Evolutionary conservation across 495 filamentous ascomycete genomes (phyloP).

Genomic region (Acidomyces sp.): DNA sequence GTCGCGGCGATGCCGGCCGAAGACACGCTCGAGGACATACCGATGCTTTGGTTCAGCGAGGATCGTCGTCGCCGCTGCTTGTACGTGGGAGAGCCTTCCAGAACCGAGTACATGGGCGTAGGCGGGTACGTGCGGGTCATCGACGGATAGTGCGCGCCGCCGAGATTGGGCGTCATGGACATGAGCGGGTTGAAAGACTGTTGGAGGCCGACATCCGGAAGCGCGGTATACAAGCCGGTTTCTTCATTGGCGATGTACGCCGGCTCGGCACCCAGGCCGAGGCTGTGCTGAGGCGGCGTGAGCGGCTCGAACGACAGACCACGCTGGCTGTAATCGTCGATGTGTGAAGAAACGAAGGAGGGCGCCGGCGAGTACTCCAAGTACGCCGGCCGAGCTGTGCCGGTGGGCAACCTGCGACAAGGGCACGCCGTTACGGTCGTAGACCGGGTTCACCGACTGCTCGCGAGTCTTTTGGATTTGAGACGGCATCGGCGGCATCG

Average conservation of each 20-base stretch:
- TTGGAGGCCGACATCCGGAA: constrained; percentile 56
- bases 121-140: constrained; percentile 53
- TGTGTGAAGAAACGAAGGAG: constrained; percentile 92
- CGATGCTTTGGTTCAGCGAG: constrained; percentile 66
- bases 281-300: constrained; percentile 80
- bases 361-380: constrained; percentile 97
- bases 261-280: constrained; percentile 68
- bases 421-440: constrained; percentile 82
- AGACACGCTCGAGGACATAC: constrained; percentile 46
- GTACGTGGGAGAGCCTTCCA: constrained; percentile 96
- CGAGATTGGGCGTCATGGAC: constrained; percentile 75
- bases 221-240: constrained; percentile 84
- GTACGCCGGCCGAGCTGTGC: constrained; percentile 86
- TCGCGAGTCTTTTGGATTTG: constrained; percentile 66
- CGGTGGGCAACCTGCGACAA: constrained; percentile 71
- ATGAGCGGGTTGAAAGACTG: constrained; percentile 70
- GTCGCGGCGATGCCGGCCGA: constrained; percentile 33
- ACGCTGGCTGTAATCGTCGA: constrained; percentile 92
- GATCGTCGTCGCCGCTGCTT: constrained; percentile 91
- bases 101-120: constrained; percentile 82
- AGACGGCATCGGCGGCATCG: constrained; percentile 40
- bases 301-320: constrained; percentile 93
- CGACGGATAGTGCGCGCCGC: constrained; percentile 57
- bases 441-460: constrained; percentile 63
- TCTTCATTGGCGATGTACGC: constrained; percentile 97